A percentile compares a stretch with the other conserved stretches of the same genome.
phyloP scores from a whole-genome alignment of 2,329 filamentous ascomycete species.

The Cryphonectria radicalis region DNA sequence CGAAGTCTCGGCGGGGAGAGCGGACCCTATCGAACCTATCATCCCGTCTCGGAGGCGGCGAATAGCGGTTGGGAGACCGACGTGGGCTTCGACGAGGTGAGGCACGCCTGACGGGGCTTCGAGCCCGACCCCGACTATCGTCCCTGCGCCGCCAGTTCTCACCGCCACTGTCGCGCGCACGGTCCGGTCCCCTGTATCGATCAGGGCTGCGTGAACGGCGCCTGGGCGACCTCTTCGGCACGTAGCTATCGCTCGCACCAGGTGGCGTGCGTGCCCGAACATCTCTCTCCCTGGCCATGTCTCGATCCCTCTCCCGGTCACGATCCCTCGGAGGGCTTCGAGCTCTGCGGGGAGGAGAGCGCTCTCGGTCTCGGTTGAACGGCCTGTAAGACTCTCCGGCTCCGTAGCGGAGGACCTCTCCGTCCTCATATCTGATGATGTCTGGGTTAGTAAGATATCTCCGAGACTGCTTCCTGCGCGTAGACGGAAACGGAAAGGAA shows the following conservation, averaged over 20 bases:
- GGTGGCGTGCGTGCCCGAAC: slow-evolving; percentile 35
- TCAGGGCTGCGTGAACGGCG: slow-evolving; percentile 48
- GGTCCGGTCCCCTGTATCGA: slow-evolving; percentile 44
- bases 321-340: slow-evolving; percentile 38
- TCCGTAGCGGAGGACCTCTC: slow-evolving; percentile 65
- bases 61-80: slow-evolving; percentile 41
- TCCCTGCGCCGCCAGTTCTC: slow-evolving; percentile 47
- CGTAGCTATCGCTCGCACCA: slow-evolving; percentile 45
- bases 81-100: slow-evolving; percentile 39
- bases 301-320: slow-evolving; percentile 44
- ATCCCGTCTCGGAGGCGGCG: slow-evolving; percentile 46
- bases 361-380: slow-evolving; percentile 46
- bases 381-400: slow-evolving; percentile 66
- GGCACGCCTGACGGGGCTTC: slow-evolving; percentile 42
- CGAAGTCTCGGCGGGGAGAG: slow-evolving; percentile 46
- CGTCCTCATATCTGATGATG: slow-evolving; percentile 58
- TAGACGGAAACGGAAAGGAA: not conserved
- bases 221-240: slow-evolving; percentile 46
- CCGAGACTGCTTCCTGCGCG: not conserved
- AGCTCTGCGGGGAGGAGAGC: slow-evolving; percentile 35
- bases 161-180: slow-evolving; percentile 39
- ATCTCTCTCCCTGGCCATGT: slow-evolving; percentile 29
- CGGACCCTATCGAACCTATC: slow-evolving; percentile 41
- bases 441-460: slow-evolving; percentile 28
- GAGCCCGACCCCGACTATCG: slow-evolving; percentile 44